Evolutionary conservation across 2,329 filamentous ascomycete species (phyloP).

Genomic region (Aspergillus fumigatus): DNA sequence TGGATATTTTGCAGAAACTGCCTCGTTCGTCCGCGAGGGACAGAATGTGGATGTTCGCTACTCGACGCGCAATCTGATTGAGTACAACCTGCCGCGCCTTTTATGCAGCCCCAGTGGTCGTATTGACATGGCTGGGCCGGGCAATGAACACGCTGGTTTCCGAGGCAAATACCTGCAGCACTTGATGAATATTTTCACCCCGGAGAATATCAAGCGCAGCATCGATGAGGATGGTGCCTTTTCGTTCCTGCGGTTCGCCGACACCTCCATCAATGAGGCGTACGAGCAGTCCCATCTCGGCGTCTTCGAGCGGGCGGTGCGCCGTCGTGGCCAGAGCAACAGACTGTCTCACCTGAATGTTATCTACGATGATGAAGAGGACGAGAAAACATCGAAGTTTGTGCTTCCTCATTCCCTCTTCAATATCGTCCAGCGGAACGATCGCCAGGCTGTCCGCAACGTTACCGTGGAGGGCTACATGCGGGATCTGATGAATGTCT

Average conservation of each 20-base stretch:
- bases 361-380: slow-evolving; percentile 61
- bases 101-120: slow-evolving; percentile 79
- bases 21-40: slow-evolving; percentile 89
- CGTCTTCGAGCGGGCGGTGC: slow-evolving; percentile 68
- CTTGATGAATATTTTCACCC: slow-evolving; percentile 85
- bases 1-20: slow-evolving; percentile 88
- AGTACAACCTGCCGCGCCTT: slow-evolving; percentile 75
- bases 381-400: slow-evolving; percentile 57
- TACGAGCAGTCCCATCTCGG: slow-evolving; percentile 65
- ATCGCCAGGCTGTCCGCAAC: slow-evolving; percentile 63
- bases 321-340: slow-evolving; percentile 49
- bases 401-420: slow-evolving; percentile 74
- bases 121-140: slow-evolving; percentile 65
- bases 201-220: slow-evolving; percentile 68
- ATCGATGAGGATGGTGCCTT: slow-evolving; percentile 62
- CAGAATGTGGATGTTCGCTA: slow-evolving; percentile 75
- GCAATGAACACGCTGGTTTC: slow-evolving; percentile 76
- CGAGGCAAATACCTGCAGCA: slow-evolving; percentile 70
- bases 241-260: slow-evolving; percentile 85
- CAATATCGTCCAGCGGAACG: slow-evolving; percentile 68
- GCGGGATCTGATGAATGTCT: slow-evolving; percentile 72
- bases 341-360: slow-evolving; percentile 64
- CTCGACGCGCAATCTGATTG: slow-evolving; percentile 79
- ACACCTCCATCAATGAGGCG: slow-evolving; percentile 68
- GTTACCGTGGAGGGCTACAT: slow-evolving; percentile 70